Conservation (phyloP, 2,329 filamentous ascomycete species). For the Dactylellina sp. region DNA sequence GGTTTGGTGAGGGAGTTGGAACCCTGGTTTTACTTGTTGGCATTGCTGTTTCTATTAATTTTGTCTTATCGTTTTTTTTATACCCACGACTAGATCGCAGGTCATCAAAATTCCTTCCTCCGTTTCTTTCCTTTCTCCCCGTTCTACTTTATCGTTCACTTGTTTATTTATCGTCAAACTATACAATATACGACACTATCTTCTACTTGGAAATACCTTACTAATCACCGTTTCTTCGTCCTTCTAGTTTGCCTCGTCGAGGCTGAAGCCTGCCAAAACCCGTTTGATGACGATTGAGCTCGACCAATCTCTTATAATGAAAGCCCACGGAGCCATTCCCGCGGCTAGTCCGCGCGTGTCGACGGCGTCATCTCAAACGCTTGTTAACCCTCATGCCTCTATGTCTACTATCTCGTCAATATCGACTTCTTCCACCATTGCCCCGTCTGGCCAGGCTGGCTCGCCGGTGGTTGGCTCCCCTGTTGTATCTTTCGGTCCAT, state of each 20-base stretch:
- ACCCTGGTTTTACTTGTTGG: too few species aligned
- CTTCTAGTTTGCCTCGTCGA: constrained; percentile 61
- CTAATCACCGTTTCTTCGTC: constrained; percentile 28
- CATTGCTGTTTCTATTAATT: too few species aligned
- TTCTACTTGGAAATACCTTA: neutral
- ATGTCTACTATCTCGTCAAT: constrained; percentile 57
- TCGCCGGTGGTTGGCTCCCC: constrained; percentile 57
- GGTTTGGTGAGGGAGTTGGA: too few species aligned
- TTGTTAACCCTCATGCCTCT: constrained; percentile 50
- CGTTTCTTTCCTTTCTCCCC: too few species aligned
- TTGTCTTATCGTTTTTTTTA: too few species aligned
- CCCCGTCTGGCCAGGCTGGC: constrained; percentile 16
- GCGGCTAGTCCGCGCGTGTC: constrained; percentile 56
- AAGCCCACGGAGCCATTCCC: constrained; percentile 58
- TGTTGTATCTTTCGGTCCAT: constrained; percentile 57
- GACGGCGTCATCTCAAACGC: constrained; percentile 57
- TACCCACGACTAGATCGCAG: too few species aligned
- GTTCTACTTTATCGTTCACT: too few species aligned
- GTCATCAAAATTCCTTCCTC: too few species aligned
- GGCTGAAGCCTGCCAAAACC: constrained; percentile 61
- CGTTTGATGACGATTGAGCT: constrained; percentile 61
- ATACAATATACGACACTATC: neutral
- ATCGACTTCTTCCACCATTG: constrained; percentile 56
- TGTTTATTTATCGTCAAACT: too few species aligned
- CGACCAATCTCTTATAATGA: constrained; percentile 59